Base-by-base conservation (phyloP, 371 early-diverging fungal species). In the Saksenaea oblongispora region DNA sequence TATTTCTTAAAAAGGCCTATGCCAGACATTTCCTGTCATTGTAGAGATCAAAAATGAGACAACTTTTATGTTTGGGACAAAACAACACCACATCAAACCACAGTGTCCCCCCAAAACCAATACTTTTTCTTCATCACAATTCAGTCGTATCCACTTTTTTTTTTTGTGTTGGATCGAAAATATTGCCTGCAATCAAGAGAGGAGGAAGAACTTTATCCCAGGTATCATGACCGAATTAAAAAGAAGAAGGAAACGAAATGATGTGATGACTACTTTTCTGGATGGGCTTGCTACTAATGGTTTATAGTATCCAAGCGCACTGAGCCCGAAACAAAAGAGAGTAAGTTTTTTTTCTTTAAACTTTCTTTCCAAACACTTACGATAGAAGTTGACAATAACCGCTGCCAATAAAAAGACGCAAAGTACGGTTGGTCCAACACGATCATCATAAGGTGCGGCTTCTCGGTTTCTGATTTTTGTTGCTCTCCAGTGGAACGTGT, bases 401-500 rank as follows among this genome's bases (percentile, higher is more conserved):
- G 93, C 95, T 63, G 71, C 74, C 28, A 84, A 58, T 55, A 84
- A 70, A 63, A 84, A 83, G 63, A 80, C 62, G 61, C 85, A 84
- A 8, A 84, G 67, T 1, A 79, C 75, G 0, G 85, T 83, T 0
- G 85, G 85, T 9, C 85, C 85, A 24, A 81, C 78, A 2, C 83
- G 74, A 65, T 84, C 85, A 57, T 84, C 86, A 62, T 85, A 85
- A 10, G 86, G 83, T 7, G 84, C 86, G 28, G 78, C 71, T 67
- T 76, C 71, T 27, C 83, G 71, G 67, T 75, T 82, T 2, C 86
- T 69, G 63, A 85, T 85, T 55, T 78, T 76, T 37, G 85, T 76
- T 0, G 93, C 94, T 34, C 96, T 79, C 94, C 94, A 96, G 62
- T 91, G 87, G 80, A 88, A 96, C 27, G 92, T 81, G 58, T 81